Percentiles rank a stretch among this genome's conserved stretches.
These are phyloP conservation scores for Ustilago lituana DNA, from an alignment of 1,284 basidiomycete genomes.

Conservation along the genomic window DNA sequence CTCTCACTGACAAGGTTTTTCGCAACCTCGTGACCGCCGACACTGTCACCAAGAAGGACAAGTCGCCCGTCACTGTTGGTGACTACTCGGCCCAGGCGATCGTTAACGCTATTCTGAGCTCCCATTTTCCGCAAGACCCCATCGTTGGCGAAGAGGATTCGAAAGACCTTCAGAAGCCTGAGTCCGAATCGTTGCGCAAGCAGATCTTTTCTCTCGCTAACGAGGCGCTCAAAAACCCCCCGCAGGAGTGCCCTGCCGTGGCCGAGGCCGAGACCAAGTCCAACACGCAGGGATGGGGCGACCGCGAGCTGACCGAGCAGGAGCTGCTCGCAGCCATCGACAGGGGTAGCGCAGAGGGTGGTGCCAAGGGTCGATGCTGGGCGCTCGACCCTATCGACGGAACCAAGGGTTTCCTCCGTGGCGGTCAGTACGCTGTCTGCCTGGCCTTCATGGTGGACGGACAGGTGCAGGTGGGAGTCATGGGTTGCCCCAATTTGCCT, in stretches of 20 bases:
- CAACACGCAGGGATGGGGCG: constrained; percentile 58
- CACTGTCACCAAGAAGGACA: constrained; percentile 89
- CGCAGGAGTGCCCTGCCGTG: constrained; percentile 68
- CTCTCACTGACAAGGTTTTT: constrained; percentile 80
- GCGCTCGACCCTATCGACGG: constrained; percentile 92
- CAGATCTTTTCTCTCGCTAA: constrained; percentile 86
- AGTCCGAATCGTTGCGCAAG: constrained; percentile 71
- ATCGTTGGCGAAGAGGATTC: constrained; percentile 98
- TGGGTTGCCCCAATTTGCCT: constrained; percentile 91
- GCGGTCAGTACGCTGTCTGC: constrained; percentile 97
- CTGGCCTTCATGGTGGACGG: constrained; percentile 88
- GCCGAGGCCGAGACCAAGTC: constrained; percentile 66
- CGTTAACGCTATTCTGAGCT: constrained; percentile 58
- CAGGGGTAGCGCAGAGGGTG: constrained; percentile 82
- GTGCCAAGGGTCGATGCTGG: constrained; percentile 81
- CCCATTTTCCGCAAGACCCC: constrained; percentile 82
- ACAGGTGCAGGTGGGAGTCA: constrained; percentile 78
- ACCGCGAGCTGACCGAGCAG: constrained; percentile 68
- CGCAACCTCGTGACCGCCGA: constrained; percentile 84
- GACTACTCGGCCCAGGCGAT: constrained; percentile 66
- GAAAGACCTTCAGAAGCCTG: constrained; percentile 71
- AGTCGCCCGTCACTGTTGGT: constrained; percentile 88
- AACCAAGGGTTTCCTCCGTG: constrained; percentile 93
- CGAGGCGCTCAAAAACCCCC: constrained; percentile 73
- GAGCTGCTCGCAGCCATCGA: constrained; percentile 86